These are phyloP conservation scores for Umbelopsis sp. DNA, from an alignment of 192 early-diverging fungal species.

Conservation along the genomic window DNA sequence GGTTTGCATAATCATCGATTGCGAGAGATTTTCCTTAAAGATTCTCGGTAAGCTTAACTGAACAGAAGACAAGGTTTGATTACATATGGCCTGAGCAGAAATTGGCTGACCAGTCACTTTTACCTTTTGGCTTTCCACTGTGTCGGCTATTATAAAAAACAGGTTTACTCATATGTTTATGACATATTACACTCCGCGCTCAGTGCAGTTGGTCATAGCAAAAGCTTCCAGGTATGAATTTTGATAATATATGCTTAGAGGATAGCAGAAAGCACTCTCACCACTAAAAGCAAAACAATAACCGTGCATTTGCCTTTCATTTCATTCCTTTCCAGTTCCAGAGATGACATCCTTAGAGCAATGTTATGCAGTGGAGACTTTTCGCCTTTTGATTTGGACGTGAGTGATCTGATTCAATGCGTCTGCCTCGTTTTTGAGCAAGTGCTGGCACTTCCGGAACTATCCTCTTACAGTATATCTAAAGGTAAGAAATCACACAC, in stretches of 20 bases:
- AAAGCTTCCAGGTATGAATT: constrained; percentile 1
- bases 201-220: neutral
- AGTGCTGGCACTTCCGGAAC: constrained; percentile 54
- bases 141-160: neutral
- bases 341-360: constrained; percentile 49
- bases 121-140: no score
- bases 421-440: constrained; percentile 72
- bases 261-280: no score
- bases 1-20: constrained; percentile 5
- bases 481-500: constrained; percentile 39
- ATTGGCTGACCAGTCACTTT: no score
- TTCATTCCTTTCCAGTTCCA: constrained; percentile 26
- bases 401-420: constrained; percentile 68
- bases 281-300: neutral
- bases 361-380: constrained; percentile 71
- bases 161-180: constrained; percentile 29
- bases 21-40: constrained; percentile 7
- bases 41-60: neutral
- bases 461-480: constrained; percentile 61
- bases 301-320: neutral
- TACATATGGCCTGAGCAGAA: neutral
- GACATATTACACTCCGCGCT: constrained; percentile 33
- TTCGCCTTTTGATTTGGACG: constrained; percentile 64
- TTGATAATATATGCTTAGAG: no score
- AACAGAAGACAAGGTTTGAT: no score